phyloP scores from a whole-genome alignment of 2,329 filamentous ascomycete genomes.

The Apiospora aurea region DNA sequence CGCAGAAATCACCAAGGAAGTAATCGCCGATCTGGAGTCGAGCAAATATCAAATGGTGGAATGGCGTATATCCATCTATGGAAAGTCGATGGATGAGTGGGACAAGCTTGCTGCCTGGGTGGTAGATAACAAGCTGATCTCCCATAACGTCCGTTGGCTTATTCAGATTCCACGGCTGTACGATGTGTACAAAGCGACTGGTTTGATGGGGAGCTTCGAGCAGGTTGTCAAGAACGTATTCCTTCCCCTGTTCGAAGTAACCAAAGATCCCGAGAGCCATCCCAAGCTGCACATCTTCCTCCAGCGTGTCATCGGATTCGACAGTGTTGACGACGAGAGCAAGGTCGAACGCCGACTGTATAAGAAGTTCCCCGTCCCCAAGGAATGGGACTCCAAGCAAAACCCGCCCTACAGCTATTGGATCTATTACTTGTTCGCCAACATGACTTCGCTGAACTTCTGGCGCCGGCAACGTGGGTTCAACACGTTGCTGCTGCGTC shows the following conservation, averaged over 20 bases:
- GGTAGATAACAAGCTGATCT: slow-evolving; percentile 96
- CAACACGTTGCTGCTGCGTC: slow-evolving; percentile 92
- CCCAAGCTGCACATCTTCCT: slow-evolving; percentile 95
- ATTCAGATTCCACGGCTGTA: slow-evolving; percentile 94
- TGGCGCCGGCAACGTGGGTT: slow-evolving; percentile 92
- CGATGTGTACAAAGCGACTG: slow-evolving; percentile 92
- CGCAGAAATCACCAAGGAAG: slow-evolving; percentile 97
- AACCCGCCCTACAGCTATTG: slow-evolving; percentile 99
- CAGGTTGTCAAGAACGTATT: slow-evolving; percentile 92
- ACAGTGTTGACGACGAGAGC: slow-evolving; percentile 98
- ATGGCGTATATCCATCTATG: slow-evolving; percentile 98
- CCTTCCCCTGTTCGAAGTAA: slow-evolving; percentile 92
- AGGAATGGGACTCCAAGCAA: slow-evolving; percentile 87
- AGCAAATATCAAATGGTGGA: slow-evolving; percentile 99
- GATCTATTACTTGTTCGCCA: slow-evolving; percentile 97
- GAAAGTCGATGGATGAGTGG: slow-evolving; percentile 92
- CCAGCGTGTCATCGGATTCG: slow-evolving; percentile 94
- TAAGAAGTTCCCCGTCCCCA: slow-evolving; percentile 92
- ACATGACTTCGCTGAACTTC: slow-evolving; percentile 89
- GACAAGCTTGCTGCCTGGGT: slow-evolving; percentile 98
- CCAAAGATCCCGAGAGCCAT: slow-evolving; percentile 82
- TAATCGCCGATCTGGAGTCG: slow-evolving; percentile 94
- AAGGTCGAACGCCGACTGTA: slow-evolving; percentile 95
- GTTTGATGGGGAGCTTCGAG: slow-evolving; percentile 87
- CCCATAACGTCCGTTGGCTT: slow-evolving; percentile 96